phyloP scores from a whole-genome alignment of 1,284 basidiomycete species.

The Erythrobasidium hasegawianum region DNA sequence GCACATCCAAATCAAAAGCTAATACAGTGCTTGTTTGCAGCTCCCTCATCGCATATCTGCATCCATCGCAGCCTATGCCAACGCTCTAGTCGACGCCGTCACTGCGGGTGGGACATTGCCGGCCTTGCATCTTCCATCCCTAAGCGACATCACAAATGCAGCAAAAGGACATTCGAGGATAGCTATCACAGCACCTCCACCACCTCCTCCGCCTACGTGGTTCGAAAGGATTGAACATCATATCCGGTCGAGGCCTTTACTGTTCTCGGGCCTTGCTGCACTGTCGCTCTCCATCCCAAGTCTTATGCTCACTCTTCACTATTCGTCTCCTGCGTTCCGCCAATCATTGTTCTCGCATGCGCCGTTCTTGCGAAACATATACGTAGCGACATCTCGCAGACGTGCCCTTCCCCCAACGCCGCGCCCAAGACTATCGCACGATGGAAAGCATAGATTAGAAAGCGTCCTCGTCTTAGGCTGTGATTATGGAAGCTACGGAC shows the following conservation, averaged over 20 bases:
- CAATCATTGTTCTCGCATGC: constrained; percentile 4
- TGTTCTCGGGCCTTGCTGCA: constrained; percentile 17
- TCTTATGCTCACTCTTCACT: constrained; percentile 9
- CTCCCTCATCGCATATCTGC: constrained; percentile 23
- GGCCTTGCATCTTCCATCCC: constrained; percentile 6
- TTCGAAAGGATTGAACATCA: constrained; percentile 8
- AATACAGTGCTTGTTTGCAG: not conserved
- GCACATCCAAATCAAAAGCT: not conserved
- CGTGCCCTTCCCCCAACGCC: constrained; percentile 29
- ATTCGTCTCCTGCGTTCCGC: constrained; percentile 20
- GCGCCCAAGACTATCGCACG: constrained; percentile 40
- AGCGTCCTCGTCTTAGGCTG: constrained; percentile 64
- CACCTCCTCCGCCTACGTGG: constrained; percentile 17
- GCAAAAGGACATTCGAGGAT: not conserved
- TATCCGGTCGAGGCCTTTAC: constrained; percentile 5
- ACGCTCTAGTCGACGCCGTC: constrained; percentile 14
- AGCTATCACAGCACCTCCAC: constrained; percentile 1
- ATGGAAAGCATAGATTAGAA: constrained; percentile 40
- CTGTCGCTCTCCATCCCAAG: constrained; percentile 2
- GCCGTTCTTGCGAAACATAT: constrained; percentile 16
- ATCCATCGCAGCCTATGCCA: constrained; percentile 4
- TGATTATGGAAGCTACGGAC: constrained; percentile 61
- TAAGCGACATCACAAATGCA: constrained; percentile 7
- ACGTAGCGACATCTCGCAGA: not conserved
- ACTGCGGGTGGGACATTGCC: constrained; percentile 29